Evolutionary conservation across 257 asterid species (phyloP), one percentile per base, ranked within the genome.

Genomic region (Rauvolfia tetraphylla): DNA sequence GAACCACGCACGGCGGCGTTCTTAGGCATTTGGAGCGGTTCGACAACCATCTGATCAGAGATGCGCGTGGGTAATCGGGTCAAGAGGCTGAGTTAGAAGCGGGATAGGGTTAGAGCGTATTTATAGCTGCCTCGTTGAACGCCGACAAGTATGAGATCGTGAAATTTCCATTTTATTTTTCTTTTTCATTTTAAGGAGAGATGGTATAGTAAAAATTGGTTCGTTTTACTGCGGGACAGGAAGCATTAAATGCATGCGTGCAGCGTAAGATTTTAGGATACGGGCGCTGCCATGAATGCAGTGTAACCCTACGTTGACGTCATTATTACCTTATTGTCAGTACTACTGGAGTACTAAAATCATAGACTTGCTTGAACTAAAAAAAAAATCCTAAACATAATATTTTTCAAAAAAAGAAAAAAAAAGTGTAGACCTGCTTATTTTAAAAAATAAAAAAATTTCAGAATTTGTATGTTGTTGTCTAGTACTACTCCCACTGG

Each of bases 51-150:
- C 15, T 31, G 65, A 29, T 8, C 7, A 38, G 5, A 9, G 23
- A 12, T 2, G 79, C 66, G 42, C 70, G 71, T 66, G 46, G 41
- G 75, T 27, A 3, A 38, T 11, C 14, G 7, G 3, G 7, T 3
- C 27, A 10, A 23, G 17, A 56, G 42, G 46, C 17, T 5, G 69
- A 4, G 63, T 11, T 13, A 39, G 6, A 34, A 12, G 39, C 22
- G 34, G 61, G 59, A 54, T 58, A 74, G 81, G 83, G 81, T 41
- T 78, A 15, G 44, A 68, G 54, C 71, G 75, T 68, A 78, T 85
- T 80, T 81, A 82, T 87, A 79, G 83, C 74, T 81, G 89, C 86
- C 85, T 79, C 75, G 73, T 20, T 25, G 71, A 63, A 63, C 56
- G 75, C 81, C 79, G 83, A 79, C 83, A 79, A 59, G 72, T 71